Evolutionary conservation across 257 asterid genomes (phyloP), one percentile per base, ranked within the genome.

Genomic region (Eucommia ulmoides): DNA sequence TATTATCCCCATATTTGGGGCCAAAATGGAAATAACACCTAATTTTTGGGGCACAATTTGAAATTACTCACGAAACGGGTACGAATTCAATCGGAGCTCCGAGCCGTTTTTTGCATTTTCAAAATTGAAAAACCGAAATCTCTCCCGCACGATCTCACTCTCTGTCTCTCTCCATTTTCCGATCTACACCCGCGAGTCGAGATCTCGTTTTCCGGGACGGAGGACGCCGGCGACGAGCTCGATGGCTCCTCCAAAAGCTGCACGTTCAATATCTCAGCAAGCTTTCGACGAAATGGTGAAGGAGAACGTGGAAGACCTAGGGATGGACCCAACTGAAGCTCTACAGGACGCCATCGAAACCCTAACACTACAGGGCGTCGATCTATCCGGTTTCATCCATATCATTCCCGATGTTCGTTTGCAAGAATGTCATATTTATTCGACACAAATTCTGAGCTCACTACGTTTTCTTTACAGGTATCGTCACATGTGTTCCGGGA

Each of bases 231-330:
- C n/a, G n/a, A n/a, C n/a, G n/a, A n/a, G n/a, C n/a, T n/a, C n/a
- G n/a, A 86, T 86, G 96, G 84, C 62, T 0, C 93, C 86, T 1
- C 71, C 72, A 20, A 75, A 68, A 65, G 55, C 74, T 23, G 76
- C 59, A n/a, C 91, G 93, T 22, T 29, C 76, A 17, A 65, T 89
- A 59, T 89, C 97, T 7, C 97, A 89, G 73, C 69, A 70, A 60
- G 93, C 98, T 4, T 85, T 85, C 64, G 88, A 89, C 53, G 98
- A 85, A 68, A 82, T 80, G 92, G 92, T 85, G 67, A 79, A 63
- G 63, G 98, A 85, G 55, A 91, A 91, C 67, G 63, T 91, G 12
- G 93, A 91, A 12, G 98, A 86, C 24, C 85, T 91, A 25, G 94
- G 77, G 26, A 85, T 91, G 98, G 93, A 86, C 29, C 88, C 96